Evolutionary conservation across 305 asterid genomes (phyloP).

Genomic region (Nicotiana rustica): DNA sequence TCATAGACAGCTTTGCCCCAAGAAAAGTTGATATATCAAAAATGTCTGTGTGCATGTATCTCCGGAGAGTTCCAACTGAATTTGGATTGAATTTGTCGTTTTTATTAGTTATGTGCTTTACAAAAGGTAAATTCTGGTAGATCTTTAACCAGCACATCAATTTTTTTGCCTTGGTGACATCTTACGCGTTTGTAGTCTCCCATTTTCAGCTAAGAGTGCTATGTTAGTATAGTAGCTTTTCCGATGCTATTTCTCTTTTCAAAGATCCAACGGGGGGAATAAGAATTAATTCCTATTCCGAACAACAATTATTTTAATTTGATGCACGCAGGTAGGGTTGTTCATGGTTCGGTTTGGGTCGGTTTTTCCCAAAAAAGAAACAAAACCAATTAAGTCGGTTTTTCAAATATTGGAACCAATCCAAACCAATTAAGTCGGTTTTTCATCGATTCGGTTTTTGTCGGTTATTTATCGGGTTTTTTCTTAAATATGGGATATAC

Average conservation of each 20-base stretch:
- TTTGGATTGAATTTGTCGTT: neutral
- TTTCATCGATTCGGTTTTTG: too few relatives aligned
- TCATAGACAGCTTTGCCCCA: neutral
- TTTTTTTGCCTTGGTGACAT: too few relatives aligned
- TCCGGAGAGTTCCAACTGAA: conserved; percentile 5
- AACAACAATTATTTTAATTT: neutral
- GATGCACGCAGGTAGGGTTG: neutral
- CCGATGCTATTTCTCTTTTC: conserved; percentile 7
- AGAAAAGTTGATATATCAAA: neutral
- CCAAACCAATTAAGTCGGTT: too few relatives aligned
- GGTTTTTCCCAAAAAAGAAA: too few relatives aligned
- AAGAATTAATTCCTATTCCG: neutral
- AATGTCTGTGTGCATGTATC: neutral
- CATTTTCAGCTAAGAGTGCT: neutral
- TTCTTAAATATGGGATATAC: too few relatives aligned
- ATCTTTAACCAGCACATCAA: conserved; percentile 15
- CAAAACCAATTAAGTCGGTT: too few relatives aligned
- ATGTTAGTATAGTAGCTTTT: neutral
- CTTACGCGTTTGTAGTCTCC: neutral
- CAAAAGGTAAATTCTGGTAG: neutral
- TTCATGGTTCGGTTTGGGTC: too few relatives aligned
- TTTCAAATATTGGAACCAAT: too few relatives aligned
- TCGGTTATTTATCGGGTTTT: too few relatives aligned
- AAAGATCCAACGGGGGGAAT: conserved; percentile 1
- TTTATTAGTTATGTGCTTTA: neutral